These are phyloP conservation scores for Pestalotiopsis sp. DNA, from an alignment of 2,329 filamentous ascomycete species.

Conservation along the genomic window DNA sequence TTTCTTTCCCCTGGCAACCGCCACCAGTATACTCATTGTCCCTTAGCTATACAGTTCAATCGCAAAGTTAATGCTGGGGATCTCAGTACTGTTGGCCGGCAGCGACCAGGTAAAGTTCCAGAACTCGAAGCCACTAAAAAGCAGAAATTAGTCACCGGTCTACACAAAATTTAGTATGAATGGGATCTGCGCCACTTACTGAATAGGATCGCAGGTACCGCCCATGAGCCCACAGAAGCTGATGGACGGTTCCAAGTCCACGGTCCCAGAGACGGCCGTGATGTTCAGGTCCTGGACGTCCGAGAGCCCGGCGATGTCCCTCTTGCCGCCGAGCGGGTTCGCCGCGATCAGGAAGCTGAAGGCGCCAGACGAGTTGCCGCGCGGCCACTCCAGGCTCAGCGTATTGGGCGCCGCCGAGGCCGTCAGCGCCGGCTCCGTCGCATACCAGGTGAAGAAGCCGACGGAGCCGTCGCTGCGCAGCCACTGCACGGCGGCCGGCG, in stretches of 20 bases:
- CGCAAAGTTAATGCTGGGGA: conserved; percentile 11
- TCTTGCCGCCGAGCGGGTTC: conserved; percentile 31
- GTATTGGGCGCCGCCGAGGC: conserved; percentile 33
- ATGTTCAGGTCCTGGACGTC: conserved; percentile 43
- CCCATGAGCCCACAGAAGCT: conserved; percentile 33
- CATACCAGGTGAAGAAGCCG: conserved; percentile 33
- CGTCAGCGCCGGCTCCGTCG: conserved; percentile 37
- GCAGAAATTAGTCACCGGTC: neutral
- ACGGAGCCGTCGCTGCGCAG: conserved; percentile 16
- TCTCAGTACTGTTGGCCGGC: conserved; percentile 15
- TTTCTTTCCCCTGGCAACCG: neutral
- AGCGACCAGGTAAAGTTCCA: conserved; percentile 24
- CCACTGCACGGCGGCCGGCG: conserved; percentile 54
- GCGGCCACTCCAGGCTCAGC: conserved; percentile 48
- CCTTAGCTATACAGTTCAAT: conserved; percentile 1
- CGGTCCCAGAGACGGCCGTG: conserved; percentile 32
- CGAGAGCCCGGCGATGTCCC: conserved; percentile 37
- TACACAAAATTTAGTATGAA: neutral
- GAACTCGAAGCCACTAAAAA: conserved; percentile 29
- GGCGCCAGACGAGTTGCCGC: conserved; percentile 39
- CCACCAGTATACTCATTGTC: neutral
- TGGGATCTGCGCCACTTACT: conserved; percentile 12
- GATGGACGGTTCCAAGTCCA: conserved; percentile 33
- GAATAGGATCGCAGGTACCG: conserved; percentile 16
- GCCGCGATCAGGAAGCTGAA: conserved; percentile 46